Evolutionary conservation across 371 early-diverging fungal genomes (phyloP).

Genomic region (Lichtheimia corymbifera): DNA sequence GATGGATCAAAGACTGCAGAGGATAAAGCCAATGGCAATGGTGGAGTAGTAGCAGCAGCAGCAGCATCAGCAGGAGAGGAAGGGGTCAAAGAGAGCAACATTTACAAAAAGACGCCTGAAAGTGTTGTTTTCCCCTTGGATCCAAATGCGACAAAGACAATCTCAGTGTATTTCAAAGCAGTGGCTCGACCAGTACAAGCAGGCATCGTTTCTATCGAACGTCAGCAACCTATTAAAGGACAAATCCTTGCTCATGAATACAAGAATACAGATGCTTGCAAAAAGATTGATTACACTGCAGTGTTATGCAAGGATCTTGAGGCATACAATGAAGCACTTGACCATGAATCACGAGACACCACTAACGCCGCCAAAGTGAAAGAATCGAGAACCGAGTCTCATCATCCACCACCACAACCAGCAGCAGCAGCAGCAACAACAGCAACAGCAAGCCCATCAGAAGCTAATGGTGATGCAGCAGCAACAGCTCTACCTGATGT

Average conservation of each 20-base stretch:
- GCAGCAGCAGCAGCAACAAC: not conserved
- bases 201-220: not conserved
- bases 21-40: not conserved
- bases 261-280: constrained; percentile 88
- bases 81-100: constrained; percentile 32
- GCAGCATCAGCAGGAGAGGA: not conserved
- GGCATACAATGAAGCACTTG: constrained; percentile 37
- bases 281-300: constrained; percentile 66
- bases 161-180: constrained; percentile 64
- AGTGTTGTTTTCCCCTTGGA: constrained; percentile 80
- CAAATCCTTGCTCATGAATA: constrained; percentile 84
- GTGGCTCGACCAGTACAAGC: constrained; percentile 33
- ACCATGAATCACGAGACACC: constrained; percentile 15
- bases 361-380: not conserved
- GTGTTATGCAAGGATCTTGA: constrained; percentile 46
- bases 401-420: too few relatives aligned
- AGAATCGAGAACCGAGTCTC: not conserved
- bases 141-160: constrained; percentile 70
- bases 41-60: too few relatives aligned
- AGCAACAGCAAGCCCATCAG: not conserved
- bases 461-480: not conserved
- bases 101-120: constrained; percentile 65
- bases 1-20: not conserved
- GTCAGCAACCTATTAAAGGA: constrained; percentile 37
- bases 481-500: not conserved